Evolutionary conservation across 208 protist genomes (phyloP).

Genomic region (Trypanosoma rangeli): DNA sequence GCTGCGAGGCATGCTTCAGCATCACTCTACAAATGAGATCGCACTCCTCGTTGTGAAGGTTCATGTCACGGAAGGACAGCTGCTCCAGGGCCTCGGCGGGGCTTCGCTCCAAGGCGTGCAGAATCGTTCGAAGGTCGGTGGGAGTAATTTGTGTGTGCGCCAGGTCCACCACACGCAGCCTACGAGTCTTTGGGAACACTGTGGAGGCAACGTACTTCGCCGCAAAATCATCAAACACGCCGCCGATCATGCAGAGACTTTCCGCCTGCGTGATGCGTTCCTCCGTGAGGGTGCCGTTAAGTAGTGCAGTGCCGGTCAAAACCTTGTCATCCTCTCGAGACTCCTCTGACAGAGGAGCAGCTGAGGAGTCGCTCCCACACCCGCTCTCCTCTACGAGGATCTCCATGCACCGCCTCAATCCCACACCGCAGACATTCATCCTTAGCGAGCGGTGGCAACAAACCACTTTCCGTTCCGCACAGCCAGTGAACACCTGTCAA

Average conservation of each 20-base stretch:
- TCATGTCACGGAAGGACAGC: conserved; percentile 24
- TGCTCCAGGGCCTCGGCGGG: conserved; percentile 16
- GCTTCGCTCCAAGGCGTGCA: background rate
- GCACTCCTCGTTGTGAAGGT: conserved; percentile 29
- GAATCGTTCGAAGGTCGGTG: background rate
- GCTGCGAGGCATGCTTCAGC: conserved; percentile 10
- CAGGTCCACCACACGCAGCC: conserved; percentile 11
- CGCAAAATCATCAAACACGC: conserved; percentile 17
- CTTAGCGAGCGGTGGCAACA: background rate
- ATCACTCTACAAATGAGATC: conserved; percentile 12
- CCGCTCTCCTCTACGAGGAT: background rate
- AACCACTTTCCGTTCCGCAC: background rate
- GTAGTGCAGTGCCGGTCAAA: conserved; percentile 3
- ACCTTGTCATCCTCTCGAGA: background rate
- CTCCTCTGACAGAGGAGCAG: background rate
- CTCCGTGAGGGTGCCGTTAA: background rate
- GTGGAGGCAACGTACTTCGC: conserved; percentile 13
- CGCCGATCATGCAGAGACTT: conserved; percentile 14
- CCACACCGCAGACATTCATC: background rate
- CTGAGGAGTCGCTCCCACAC: background rate
- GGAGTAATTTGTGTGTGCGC: conserved; percentile 14
- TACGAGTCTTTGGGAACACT: conserved; percentile 7
- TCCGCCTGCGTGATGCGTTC: conserved; percentile 8
- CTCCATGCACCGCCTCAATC: background rate
- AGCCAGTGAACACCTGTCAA: background rate